Base-by-base conservation (phyloP, 2,329 filamentous ascomycete genomes). In the Arachnomyces sp. region DNA sequence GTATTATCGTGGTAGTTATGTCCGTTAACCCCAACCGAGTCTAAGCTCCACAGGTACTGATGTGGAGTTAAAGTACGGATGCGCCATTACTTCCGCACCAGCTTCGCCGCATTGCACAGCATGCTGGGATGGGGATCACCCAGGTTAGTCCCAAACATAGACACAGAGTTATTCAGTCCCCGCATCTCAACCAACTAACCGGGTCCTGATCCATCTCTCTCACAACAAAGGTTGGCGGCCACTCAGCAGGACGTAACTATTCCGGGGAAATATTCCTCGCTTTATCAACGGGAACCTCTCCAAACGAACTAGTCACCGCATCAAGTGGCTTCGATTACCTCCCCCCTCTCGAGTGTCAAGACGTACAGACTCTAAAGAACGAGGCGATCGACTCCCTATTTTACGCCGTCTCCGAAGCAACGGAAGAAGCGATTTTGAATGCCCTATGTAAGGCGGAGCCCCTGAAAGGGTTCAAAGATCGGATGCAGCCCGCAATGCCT, bases 211-310 rank as follows among this genome's bases (percentile, higher is more conserved):
- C 20, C 20, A 25, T 25, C 9, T 5, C 20, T 25, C 20, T n/a
- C n/a, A n/a, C n/a, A n/a, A 25, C 9, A 25, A 25, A 25, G 20
- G 20, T 80, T 0, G 79, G 79, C 2, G 76, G 77, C 2, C 74
- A 75, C 20, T 5, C 20, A 5, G 20, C 20, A 43, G 79, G 77
- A 0, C 66, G 70, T 32, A 82, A 81, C 46, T 68, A 68, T 8
- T 81, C 76, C 0, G 80, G 79, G 0, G 79, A 84, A 44, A 75
- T 84, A 43, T 81, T 82, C 53, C 63, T 84, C 2, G 79, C 79
- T 3, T 76, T 84, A 43, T 82, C 77, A 6, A 83, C 79, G 0
- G 78, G 66, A 4, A 76, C 73, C 43, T 62, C 66, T 1, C 60
- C 63, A 1, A 39, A 49, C 11, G 49, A 53, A 15, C 33, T 36